phyloP scores from a whole-genome alignment of 495 filamentous ascomycete genomes.

The Xanthoparmelia taractica region DNA sequence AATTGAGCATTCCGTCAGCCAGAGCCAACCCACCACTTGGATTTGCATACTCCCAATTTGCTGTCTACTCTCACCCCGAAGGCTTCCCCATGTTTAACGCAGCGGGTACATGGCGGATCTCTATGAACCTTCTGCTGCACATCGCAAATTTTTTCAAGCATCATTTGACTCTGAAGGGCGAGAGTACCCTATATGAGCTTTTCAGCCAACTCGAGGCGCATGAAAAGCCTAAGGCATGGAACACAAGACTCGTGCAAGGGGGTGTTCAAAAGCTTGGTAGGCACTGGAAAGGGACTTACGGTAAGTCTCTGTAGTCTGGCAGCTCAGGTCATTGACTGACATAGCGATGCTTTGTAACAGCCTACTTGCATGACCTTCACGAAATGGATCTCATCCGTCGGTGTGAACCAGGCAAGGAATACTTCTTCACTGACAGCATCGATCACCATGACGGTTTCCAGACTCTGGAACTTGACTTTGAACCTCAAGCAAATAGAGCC shows the following conservation, averaged over 20 bases:
- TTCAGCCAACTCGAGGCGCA: slow-evolving; percentile 16
- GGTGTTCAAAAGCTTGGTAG: slow-evolving; percentile 11
- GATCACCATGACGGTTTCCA: slow-evolving; percentile 22
- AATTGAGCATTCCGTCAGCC: slow-evolving; percentile 11
- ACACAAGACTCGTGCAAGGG: slow-evolving; percentile 7
- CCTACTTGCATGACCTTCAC: slow-evolving; percentile 37
- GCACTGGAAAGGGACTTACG: slow-evolving; percentile 21
- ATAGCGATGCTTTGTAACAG: slow-evolving; percentile 8
- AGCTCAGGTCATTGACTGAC: not conserved
- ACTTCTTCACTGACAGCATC: slow-evolving; percentile 17
- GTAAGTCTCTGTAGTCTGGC: slow-evolving; percentile 6
- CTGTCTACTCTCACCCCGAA: slow-evolving; percentile 20
- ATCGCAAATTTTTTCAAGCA: slow-evolving; percentile 28
- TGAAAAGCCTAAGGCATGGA: slow-evolving; percentile 22
- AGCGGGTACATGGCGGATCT: slow-evolving; percentile 12
- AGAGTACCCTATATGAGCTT: slow-evolving; percentile 19
- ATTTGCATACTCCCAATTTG: slow-evolving; percentile 20
- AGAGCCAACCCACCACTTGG: not conserved
- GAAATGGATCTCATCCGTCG: slow-evolving; percentile 17
- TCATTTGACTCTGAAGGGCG: slow-evolving; percentile 22
- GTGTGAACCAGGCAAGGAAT: not conserved
- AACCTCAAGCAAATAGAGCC: not conserved
- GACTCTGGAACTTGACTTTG: slow-evolving; percentile 22
- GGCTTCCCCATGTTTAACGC: slow-evolving; percentile 15
- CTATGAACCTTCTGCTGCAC: slow-evolving; percentile 20